Conservation (phyloP, 2,329 filamentous ascomycete genomes). For the Arthroderma uncinatum region DNA sequence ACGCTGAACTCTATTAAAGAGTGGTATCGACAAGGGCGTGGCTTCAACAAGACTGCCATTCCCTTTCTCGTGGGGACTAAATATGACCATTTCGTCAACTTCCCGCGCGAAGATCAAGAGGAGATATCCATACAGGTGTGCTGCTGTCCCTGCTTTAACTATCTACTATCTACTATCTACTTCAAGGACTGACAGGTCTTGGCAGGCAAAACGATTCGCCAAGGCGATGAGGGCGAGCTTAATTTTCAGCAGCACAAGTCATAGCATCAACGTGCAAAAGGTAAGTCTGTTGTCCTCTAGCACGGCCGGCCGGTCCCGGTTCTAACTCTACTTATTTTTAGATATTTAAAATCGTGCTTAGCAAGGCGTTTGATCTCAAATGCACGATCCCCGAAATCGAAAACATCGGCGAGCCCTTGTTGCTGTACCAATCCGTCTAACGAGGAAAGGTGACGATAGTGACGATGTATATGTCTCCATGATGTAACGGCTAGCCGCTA, state of each 20-base stretch:
- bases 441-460: not conserved
- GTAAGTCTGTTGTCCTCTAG: constrained; percentile 38
- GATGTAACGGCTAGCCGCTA: constrained; percentile 2
- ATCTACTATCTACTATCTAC: not conserved
- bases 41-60: constrained; percentile 99
- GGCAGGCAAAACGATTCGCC: constrained; percentile 80
- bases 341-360: constrained; percentile 99
- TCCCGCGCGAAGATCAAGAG: constrained; percentile 92
- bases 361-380: constrained; percentile 96
- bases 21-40: constrained; percentile 94
- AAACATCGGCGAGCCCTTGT: constrained; percentile 87
- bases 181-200: constrained; percentile 17
- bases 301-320: not conserved
- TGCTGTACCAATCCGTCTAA: constrained; percentile 53
- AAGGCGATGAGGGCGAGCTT: constrained; percentile 96
- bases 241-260: constrained; percentile 97
- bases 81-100: constrained; percentile 99
- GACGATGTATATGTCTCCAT: constrained; percentile 5
- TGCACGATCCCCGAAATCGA: constrained; percentile 99
- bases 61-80: constrained; percentile 95
- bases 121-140: constrained; percentile 90
- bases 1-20: constrained; percentile 99
- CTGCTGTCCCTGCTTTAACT: not conserved
- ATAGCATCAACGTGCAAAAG: constrained; percentile 99
- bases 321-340: constrained; percentile 31